Percentiles rank a stretch among this genome's conserved stretches.
Conservation (phyloP, 768 basidiomycete species). For the Psilocybe tampanensis region DNA sequence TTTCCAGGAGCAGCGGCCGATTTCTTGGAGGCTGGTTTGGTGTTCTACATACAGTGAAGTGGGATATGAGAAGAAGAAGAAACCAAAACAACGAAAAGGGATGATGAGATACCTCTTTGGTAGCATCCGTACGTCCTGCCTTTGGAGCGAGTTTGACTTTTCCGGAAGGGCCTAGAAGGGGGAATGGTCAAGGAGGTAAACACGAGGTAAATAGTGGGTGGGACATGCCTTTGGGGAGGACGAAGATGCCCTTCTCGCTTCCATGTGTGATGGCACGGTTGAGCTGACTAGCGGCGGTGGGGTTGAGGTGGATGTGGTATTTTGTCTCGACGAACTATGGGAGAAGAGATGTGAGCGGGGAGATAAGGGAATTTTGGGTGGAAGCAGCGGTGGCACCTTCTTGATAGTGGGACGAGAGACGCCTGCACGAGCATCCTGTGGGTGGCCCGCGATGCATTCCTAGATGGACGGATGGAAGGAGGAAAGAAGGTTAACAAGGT, state of each 20-base stretch:
- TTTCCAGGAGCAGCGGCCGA: slow-evolving; percentile 19
- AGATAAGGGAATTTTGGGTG: slow-evolving; percentile 15
- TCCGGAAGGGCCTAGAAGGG: slow-evolving; percentile 35
- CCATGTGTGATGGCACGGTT: slow-evolving; percentile 74
- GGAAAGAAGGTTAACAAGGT: slow-evolving; percentile 10
- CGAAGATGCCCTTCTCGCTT: slow-evolving; percentile 49
- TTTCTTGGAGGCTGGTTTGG: slow-evolving; percentile 48
- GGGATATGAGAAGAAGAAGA: background rate
- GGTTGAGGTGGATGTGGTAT: slow-evolving; percentile 78
- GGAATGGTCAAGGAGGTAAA: slow-evolving; percentile 3
- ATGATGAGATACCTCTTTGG: slow-evolving; percentile 45
- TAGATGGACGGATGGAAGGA: slow-evolving; percentile 35
- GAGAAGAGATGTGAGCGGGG: slow-evolving; percentile 1
- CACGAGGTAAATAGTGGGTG: background rate
- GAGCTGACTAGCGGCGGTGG: slow-evolving; percentile 71
- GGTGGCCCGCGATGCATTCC: slow-evolving; percentile 76
- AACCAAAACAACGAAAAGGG: slow-evolving; percentile 8
- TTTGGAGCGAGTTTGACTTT: slow-evolving; percentile 70
- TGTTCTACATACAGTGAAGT: slow-evolving; percentile 32
- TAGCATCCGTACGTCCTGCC: slow-evolving; percentile 49
- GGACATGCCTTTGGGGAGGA: slow-evolving; percentile 49
- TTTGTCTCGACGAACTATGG: slow-evolving; percentile 79
- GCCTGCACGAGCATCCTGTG: slow-evolving; percentile 70
- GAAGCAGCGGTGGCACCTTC: slow-evolving; percentile 46
- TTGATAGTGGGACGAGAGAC: slow-evolving; percentile 86